phyloP scores from a whole-genome alignment of 495 filamentous ascomycete species.

The Aspergillus haitiensis region DNA sequence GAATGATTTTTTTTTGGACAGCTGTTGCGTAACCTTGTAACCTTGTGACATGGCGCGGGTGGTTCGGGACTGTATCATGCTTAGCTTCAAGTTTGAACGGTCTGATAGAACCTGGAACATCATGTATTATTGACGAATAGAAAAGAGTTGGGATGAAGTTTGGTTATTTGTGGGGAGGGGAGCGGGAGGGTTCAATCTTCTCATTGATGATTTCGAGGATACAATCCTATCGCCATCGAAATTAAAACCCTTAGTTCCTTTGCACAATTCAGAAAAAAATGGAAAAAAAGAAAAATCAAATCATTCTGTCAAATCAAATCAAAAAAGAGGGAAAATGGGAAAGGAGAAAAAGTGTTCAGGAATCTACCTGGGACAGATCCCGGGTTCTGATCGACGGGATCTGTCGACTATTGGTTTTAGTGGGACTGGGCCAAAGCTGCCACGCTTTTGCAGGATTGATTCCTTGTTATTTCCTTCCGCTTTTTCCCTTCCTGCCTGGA shows the following conservation, averaged over 20 bases:
- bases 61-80: constrained; percentile 22
- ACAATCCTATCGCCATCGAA: too few species aligned
- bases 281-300: not conserved
- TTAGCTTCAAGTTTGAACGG: constrained; percentile 21
- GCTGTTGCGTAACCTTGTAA: constrained; percentile 31
- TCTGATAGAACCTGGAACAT: constrained; percentile 13
- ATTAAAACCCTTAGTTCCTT: too few species aligned
- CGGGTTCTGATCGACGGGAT: constrained; percentile 46
- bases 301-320: too few species aligned
- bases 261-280: not conserved
- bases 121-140: not conserved
- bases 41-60: constrained; percentile 25
- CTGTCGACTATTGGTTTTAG: constrained; percentile 51
- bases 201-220: too few species aligned
- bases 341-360: constrained; percentile 23
- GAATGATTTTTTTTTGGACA: constrained; percentile 16
- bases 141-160: not conserved
- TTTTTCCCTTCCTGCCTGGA: constrained; percentile 10
- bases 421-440: constrained; percentile 40
- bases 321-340: constrained; percentile 1
- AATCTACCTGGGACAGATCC: constrained; percentile 36
- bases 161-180: too few species aligned
- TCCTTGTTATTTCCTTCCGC: constrained; percentile 12
- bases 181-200: too few species aligned
- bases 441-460: constrained; percentile 29